Evolutionary conservation across 176 grass and related monocot species (phyloP), one percentile per base, ranked within the genome.

Genomic region (Olyra latifolia): DNA sequence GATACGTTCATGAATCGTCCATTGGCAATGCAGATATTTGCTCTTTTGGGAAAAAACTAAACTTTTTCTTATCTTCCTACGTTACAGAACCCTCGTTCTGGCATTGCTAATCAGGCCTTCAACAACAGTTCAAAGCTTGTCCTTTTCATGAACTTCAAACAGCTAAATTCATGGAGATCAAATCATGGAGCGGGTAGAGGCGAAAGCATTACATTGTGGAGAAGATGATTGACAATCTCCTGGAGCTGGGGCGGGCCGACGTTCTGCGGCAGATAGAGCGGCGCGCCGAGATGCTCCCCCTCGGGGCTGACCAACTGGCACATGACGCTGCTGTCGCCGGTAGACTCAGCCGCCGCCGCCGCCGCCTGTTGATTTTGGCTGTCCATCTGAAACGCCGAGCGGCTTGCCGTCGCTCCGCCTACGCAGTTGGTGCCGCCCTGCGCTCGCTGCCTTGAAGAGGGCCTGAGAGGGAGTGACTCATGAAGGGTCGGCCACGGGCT

Each of bases 161-260:
- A n/a, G n/a, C n/a, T 55, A n/a, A n/a, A n/a, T n/a, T n/a, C n/a
- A n/a, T 25, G 22, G 54, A 58, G 11, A 25, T 12, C 22, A 58
- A 58, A 25, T 8, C 24, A 58, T 11, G 55, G 38, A 66, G 62
- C 30, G 10, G 62, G 62, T 20, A 8, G 6, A 13, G 5, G 17
- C 1, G 13, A 56, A 10, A 62, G 0, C 38, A 7, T 28, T 61
- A 98, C 96, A 83, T 95, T 95, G 48, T 82, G 88, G 10, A 98
- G 96, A 42, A 98, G 92, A 13, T 93, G 85, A 74, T 98, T 98
- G 79, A 98, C 96, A 64, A 99, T 93, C 67, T 99, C 92, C 85
- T 93, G 92, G 23, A 99, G 92, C 75, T 95, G 96, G 4, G 88
- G 66, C 7, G 96, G 92, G 0, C 96, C 96, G 43, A 78, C 66